phyloP scores from a whole-genome alignment of 2,329 filamentous ascomycete species.

The Nemania diffusa region DNA sequence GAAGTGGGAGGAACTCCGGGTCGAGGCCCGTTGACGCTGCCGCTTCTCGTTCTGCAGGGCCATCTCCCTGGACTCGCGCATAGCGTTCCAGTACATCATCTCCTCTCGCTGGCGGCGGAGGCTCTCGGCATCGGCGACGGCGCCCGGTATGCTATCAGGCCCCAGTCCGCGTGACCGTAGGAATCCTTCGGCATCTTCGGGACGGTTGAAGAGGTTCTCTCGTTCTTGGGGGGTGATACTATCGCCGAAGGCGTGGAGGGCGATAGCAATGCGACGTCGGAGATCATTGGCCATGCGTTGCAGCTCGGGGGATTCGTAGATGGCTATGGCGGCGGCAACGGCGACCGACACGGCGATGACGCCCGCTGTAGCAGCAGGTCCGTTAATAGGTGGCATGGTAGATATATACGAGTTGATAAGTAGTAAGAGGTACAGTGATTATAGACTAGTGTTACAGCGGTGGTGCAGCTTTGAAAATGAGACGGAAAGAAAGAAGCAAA shows the following conservation, averaged over 20 bases:
- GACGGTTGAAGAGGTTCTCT: constrained; percentile 70
- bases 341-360: constrained; percentile 67
- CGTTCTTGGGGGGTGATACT: constrained; percentile 61
- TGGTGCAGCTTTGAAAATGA: constrained; percentile 2
- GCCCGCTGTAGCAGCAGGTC: constrained; percentile 66
- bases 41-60: constrained; percentile 23
- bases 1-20: constrained; percentile 58
- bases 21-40: constrained; percentile 43
- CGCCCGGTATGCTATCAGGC: constrained; percentile 55
- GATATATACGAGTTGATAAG: not conserved
- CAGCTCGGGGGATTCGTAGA: constrained; percentile 73
- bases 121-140: constrained; percentile 72
- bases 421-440: not conserved
- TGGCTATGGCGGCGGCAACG: constrained; percentile 66
- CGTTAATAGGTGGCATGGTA: constrained; percentile 66
- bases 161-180: constrained; percentile 60
- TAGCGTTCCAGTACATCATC: constrained; percentile 72
- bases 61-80: constrained; percentile 61
- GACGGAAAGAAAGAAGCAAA: not conserved
- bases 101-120: constrained; percentile 71
- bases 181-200: constrained; percentile 74
- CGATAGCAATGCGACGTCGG: constrained; percentile 69
- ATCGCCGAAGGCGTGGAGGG: constrained; percentile 68
- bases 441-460: not conserved
- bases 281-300: constrained; percentile 70